Evolutionary conservation across 371 early-diverging fungal genomes (phyloP), one percentile per base, ranked within the genome.

Genomic region (Circinella umbellata): DNA sequence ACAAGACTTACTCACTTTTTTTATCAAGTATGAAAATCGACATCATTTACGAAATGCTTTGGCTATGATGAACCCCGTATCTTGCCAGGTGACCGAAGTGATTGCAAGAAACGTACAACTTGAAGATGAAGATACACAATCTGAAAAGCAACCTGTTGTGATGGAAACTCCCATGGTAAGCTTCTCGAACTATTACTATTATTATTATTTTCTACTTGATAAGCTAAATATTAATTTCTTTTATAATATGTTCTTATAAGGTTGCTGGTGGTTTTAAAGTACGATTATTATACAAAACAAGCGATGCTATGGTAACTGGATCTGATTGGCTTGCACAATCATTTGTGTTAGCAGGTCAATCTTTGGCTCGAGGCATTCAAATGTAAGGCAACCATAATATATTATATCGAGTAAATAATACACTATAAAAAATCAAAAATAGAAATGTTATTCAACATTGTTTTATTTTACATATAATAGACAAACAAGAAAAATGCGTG

Each of bases 321-420:
- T 79, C 80, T 4, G 82, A 74, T 53, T 78, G 82, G 78, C 68
- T 80, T 36, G 80, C 80, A 0, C 72, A 77, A 60, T 69, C 71
- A 15, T 36, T 82, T 17, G 64, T 82, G 3, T 35, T 76, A n/a
- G 76, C 75, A 3, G 76, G 82, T 4, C 69, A 77, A 59, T 67
- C 75, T 10, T 35, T 82, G 17, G 78, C 82, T 15, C 65, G 67
- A 27, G 70, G 73, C 3, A 82, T 82, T 36, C 66, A 66, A 66
- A 57, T 47, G 66, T 66, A 66, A 42, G 55, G n/a, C 8, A 10
- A 2, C 2, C 27, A 27, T 27, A 27, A 27, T 27, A 27, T 27
- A 27, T 27, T 27, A 27, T 27, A n/a, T n/a, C 39, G 42, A 9
- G 11, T 42, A 9, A 1, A 42, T 6, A 42, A 42, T 42, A 9